Evolutionary conservation across 164 flowering plant genomes (phyloP), one percentile per base, ranked within the genome.

Genomic region (Sextonia rubra): DNA sequence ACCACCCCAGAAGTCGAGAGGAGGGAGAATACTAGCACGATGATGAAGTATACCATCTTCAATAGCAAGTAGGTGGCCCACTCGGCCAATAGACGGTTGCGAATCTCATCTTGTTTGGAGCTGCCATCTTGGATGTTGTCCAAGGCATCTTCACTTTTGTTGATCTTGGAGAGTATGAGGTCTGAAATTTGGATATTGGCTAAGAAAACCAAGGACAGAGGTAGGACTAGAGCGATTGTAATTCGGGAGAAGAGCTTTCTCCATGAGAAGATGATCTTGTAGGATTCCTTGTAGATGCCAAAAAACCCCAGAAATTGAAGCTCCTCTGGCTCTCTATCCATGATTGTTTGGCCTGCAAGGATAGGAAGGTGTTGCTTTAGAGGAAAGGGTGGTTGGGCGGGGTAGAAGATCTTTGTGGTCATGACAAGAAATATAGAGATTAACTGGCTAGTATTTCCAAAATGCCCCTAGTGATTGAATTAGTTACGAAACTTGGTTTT

Each of bases 1-100:
- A 83, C 88, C 1, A 82, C 76, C 18, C 84, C 85, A 2, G 87
- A 71, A n/a, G 87, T 85, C 27, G 87, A 85, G 29, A 81, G 80
- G 69, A 86, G 87, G 52, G 85, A 78, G 76, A 86, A 71, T 67
- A 75, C 64, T 75, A 83, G 74, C 74, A 74, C 47, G 77, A 80
- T 37, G 69, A 76, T 64, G 70, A 81, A 61, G 78, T 81, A 83
- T 11, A 68, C 72, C 8, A 66, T 77, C 32, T 78, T 77, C 81
- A 85, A 76, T 30, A 78, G 71, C 69, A 55, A 66, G 62, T 66
- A 73, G 20, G 68, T 20, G n/a, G 74, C 32, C 77, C 78, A 71
- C 27, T 83, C 80, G 14, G 76, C 68, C 24, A 79, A 69, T 52
- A 83, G 1, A 25, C 69, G 63, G 30, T 74, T 60, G 55, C 76